phyloP scores from a whole-genome alignment of 2,329 filamentous ascomycete species.

The Penicillium sp. region DNA sequence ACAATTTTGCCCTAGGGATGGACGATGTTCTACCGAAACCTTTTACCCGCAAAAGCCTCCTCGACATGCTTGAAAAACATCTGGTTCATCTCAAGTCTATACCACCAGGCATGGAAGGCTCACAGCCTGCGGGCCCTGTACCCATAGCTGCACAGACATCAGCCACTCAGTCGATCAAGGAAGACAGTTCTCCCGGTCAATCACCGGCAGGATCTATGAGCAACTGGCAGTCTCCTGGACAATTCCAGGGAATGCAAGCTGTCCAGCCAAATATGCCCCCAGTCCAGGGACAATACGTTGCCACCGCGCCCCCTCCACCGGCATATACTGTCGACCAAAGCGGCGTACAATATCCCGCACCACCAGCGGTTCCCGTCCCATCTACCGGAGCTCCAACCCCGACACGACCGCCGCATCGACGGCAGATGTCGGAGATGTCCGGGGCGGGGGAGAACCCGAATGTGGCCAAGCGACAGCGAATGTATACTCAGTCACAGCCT shows the following conservation, averaged over 20 bases:
- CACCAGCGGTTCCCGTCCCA: conserved; percentile 34
- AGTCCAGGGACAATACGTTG: conserved; percentile 41
- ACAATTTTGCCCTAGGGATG: conserved; percentile 63
- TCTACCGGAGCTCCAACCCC: conserved; percentile 23
- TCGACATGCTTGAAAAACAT: conserved; percentile 82
- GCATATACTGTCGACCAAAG: conserved; percentile 39
- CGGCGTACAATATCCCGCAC: conserved; percentile 37
- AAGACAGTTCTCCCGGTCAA: conserved; percentile 57
- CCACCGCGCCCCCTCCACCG: conserved; percentile 35
- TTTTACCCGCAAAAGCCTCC: conserved; percentile 82
- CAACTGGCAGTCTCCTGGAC: conserved; percentile 59
- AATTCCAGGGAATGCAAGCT: conserved; percentile 54
- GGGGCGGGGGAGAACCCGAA: conserved; percentile 49
- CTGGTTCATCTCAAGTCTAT: conserved; percentile 74
- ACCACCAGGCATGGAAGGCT: conserved; percentile 51
- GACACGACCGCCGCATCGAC: conserved; percentile 44
- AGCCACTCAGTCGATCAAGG: conserved; percentile 53
- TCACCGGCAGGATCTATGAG: conserved; percentile 54
- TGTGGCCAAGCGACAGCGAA: conserved; percentile 54
- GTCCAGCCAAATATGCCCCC: conserved; percentile 45
- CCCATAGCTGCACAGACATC: conserved; percentile 48
- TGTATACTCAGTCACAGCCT: conserved; percentile 47
- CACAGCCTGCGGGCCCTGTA: conserved; percentile 35
- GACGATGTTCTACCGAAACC: conserved; percentile 95
- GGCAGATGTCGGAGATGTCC: conserved; percentile 57